Evolutionary conservation across 2,329 filamentous ascomycete genomes (phyloP).

Genomic region (Colletotrichum cuscutae): DNA sequence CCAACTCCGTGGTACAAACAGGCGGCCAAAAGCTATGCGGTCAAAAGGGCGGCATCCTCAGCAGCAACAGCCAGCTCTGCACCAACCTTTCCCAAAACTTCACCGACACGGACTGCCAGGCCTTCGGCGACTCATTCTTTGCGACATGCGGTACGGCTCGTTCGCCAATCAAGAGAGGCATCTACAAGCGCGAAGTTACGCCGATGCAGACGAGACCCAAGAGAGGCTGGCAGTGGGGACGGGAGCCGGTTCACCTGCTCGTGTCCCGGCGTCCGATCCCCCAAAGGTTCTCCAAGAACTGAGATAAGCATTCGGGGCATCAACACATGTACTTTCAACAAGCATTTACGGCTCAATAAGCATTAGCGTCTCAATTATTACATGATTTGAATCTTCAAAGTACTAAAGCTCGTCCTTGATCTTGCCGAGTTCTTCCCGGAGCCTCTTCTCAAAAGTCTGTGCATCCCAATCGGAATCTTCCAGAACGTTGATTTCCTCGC

Average conservation of each 20-base stretch:
- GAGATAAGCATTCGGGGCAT: neutral
- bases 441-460: neutral
- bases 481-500: neutral
- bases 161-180: conserved; percentile 26
- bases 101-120: conserved; percentile 25
- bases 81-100: conserved; percentile 16
- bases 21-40: conserved; percentile 20
- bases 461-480: neutral
- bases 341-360: neutral
- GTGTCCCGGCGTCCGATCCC: neutral
- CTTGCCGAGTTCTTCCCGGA: neutral
- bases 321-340: neutral
- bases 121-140: conserved; percentile 24
- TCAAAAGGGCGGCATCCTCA: conserved; percentile 21
- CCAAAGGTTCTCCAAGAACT: neutral
- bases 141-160: conserved; percentile 27
- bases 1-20: conserved; percentile 6
- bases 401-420: neutral
- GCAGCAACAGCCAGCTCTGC: conserved; percentile 24
- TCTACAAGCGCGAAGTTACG: conserved; percentile 27
- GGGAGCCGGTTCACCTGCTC: neutral
- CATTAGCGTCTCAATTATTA: neutral
- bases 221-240: neutral
- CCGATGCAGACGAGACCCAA: conserved; percentile 14
- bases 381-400: neutral